Conservation (phyloP, 2,329 filamentous ascomycete species). For the Coniella lustricola region DNA sequence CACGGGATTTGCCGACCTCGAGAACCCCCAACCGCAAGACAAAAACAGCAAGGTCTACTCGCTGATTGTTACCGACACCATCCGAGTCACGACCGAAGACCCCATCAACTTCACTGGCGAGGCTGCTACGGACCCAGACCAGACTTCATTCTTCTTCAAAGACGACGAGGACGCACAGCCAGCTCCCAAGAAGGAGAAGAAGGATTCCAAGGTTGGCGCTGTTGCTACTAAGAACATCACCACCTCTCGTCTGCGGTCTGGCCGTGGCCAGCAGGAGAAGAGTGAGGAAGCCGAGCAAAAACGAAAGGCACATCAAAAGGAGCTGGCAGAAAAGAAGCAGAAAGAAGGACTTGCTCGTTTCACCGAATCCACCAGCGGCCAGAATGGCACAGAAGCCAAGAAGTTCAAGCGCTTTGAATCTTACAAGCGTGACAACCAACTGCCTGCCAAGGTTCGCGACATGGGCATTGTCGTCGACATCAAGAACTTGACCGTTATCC, state of each 20-base stretch:
- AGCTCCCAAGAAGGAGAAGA: slow-evolving; percentile 85
- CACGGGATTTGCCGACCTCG: slow-evolving; percentile 82
- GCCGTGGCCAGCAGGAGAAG: slow-evolving; percentile 70
- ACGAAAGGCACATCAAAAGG: slow-evolving; percentile 86
- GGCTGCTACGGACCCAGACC: slow-evolving; percentile 83
- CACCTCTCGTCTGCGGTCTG: slow-evolving; percentile 83
- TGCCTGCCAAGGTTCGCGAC: slow-evolving; percentile 75
- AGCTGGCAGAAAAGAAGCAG: slow-evolving; percentile 80
- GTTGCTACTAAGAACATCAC: slow-evolving; percentile 94
- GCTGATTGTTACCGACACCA: slow-evolving; percentile 84
- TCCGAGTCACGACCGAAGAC: slow-evolving; percentile 74
- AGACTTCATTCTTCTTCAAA: slow-evolving; percentile 97
- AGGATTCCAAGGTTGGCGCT: slow-evolving; percentile 72
- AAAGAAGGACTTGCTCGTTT: slow-evolving; percentile 80
- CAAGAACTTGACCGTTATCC: slow-evolving; percentile 82
- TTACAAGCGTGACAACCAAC: slow-evolving; percentile 95
- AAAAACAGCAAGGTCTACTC: slow-evolving; percentile 87
- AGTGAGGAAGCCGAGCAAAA: slow-evolving; percentile 86
- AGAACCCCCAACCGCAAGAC: slow-evolving; percentile 80
- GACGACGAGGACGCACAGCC: slow-evolving; percentile 86
- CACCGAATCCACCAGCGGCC: slow-evolving; percentile 72
- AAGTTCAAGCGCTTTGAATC: slow-evolving; percentile 99
- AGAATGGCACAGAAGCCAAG: slow-evolving; percentile 90
- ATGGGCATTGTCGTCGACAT: slow-evolving; percentile 83
- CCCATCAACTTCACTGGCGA: slow-evolving; percentile 87